A percentile compares a stretch with the other conserved stretches of the same genome.
phyloP scores from a whole-genome alignment of 306 rosid species.

The Vicia sativa region DNA sequence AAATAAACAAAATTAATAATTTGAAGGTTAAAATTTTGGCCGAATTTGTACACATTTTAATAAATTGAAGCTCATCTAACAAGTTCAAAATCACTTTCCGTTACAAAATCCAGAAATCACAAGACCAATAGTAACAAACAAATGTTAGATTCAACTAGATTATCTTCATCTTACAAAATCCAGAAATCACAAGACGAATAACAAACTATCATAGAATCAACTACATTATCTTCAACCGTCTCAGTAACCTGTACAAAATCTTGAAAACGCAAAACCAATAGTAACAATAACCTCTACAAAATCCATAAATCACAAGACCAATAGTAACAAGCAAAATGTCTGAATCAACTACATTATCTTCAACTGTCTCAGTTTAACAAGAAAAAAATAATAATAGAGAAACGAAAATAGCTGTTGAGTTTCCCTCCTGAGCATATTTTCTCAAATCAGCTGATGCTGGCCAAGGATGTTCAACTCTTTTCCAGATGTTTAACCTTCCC shows the following conservation, averaged over 20 bases:
- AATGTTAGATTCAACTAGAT: too few species aligned
- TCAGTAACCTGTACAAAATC: not conserved
- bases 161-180: slow-evolving; percentile 4
- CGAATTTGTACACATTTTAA: too few species aligned
- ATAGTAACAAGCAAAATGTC: slow-evolving; percentile 7
- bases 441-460: not conserved
- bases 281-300: not conserved
- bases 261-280: too few species aligned
- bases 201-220: slow-evolving; percentile 22
- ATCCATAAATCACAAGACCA: slow-evolving; percentile 10
- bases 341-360: slow-evolving; percentile 22
- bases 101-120: too few species aligned
- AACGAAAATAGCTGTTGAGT: not conserved
- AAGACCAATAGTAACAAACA: too few species aligned
- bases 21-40: too few species aligned
- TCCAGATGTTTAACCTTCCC: not conserved
- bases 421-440: not conserved
- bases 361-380: not conserved
- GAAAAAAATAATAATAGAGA: not conserved
- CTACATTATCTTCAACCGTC: slow-evolving; percentile 16
- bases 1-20: too few species aligned
- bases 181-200: slow-evolving; percentile 3
- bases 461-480: not conserved
- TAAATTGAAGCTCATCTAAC: too few species aligned
- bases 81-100: not conserved